Conservation (phyloP, 352 stramenopile species). For the Phytophthora kernoviae region DNA sequence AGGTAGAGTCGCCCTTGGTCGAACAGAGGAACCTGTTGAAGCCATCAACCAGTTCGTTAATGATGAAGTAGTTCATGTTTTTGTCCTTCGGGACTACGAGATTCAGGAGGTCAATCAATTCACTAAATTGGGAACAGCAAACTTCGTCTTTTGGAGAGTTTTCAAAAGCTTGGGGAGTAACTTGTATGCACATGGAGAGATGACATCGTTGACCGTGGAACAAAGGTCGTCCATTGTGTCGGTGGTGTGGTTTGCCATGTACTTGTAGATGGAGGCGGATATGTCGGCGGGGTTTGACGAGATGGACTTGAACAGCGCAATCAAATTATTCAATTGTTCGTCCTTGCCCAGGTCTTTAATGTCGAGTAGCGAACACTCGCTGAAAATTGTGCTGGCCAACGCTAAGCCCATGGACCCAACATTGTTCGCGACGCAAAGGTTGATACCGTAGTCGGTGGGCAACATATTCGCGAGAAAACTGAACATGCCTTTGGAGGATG, state of each 20-base stretch:
- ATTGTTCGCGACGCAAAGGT: constrained; percentile 62
- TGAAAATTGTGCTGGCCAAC: constrained; percentile 35
- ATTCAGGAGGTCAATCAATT: constrained; percentile 55
- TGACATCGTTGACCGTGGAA: constrained; percentile 36
- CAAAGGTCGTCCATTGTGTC: constrained; percentile 48
- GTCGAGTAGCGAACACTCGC: constrained; percentile 41
- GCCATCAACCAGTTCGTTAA: constrained; percentile 56
- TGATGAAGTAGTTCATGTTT: constrained; percentile 42
- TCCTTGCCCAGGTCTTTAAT: constrained; percentile 41
- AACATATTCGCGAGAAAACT: constrained; percentile 36
- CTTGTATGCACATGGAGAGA: constrained; percentile 47
- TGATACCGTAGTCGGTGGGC: constrained; percentile 44
- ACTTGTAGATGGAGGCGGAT: constrained; percentile 47
- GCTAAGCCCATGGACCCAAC: constrained; percentile 29
- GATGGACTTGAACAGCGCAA: constrained; percentile 39
- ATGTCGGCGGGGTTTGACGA: constrained; percentile 36
- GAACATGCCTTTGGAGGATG: constrained; percentile 21
- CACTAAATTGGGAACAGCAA: constrained; percentile 53
- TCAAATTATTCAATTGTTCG: constrained; percentile 27
- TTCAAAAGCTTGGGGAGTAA: constrained; percentile 40
- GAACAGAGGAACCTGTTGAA: constrained; percentile 59
- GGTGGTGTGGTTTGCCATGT: constrained; percentile 41
- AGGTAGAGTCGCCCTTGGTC: constrained; percentile 39
- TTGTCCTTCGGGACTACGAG: constrained; percentile 46
- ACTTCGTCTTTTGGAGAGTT: constrained; percentile 42